A percentile compares a stretch with the other conserved stretches of the same genome.
These are phyloP conservation scores for Colletotrichum sansevieriae DNA, from an alignment of 2,329 filamentous ascomycete genomes.

Conservation along the genomic window DNA sequence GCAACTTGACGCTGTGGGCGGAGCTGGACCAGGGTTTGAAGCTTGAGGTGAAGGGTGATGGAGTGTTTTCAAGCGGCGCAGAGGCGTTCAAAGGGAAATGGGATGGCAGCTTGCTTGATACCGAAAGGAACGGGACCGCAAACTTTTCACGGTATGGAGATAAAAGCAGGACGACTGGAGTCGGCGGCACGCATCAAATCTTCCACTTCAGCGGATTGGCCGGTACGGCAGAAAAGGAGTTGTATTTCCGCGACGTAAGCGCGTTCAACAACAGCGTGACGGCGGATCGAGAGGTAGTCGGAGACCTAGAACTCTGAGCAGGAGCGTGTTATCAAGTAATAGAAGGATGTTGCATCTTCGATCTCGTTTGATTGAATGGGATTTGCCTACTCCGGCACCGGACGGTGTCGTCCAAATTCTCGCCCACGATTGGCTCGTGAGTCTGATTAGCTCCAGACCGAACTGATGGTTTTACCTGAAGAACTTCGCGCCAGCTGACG, in stretches of 20 bases:
- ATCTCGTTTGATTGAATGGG: too few species aligned
- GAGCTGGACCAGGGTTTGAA: slow-evolving; percentile 57
- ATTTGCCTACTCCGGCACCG: too few species aligned
- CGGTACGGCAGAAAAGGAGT: slow-evolving; percentile 49
- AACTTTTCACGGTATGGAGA: slow-evolving; percentile 63
- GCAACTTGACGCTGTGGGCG: slow-evolving; percentile 60
- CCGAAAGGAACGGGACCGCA: slow-evolving; percentile 70
- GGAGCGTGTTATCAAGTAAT: too few species aligned
- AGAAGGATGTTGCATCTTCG: too few species aligned
- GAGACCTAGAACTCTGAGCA: too few species aligned
- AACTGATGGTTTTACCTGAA: too few species aligned
- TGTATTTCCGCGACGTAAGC: slow-evolving; percentile 70
- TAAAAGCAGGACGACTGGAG: slow-evolving; percentile 61
- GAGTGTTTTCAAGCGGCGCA: slow-evolving; percentile 69
- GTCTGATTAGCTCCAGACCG: too few species aligned
- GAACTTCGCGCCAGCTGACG: too few species aligned
- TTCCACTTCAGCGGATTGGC: slow-evolving; percentile 64
- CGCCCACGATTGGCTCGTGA: too few species aligned
- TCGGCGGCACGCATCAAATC: slow-evolving; percentile 68
- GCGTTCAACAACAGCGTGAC: slow-evolving; percentile 66
- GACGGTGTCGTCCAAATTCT: too few species aligned
- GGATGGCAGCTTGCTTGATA: slow-evolving; percentile 54
- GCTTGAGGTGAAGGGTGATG: slow-evolving; percentile 52
- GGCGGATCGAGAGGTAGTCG: too few species aligned
- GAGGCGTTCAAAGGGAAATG: slow-evolving; percentile 61